Conservation (phyloP, 352 stramenopile species). For the Globisporangium camurandrum region DNA sequence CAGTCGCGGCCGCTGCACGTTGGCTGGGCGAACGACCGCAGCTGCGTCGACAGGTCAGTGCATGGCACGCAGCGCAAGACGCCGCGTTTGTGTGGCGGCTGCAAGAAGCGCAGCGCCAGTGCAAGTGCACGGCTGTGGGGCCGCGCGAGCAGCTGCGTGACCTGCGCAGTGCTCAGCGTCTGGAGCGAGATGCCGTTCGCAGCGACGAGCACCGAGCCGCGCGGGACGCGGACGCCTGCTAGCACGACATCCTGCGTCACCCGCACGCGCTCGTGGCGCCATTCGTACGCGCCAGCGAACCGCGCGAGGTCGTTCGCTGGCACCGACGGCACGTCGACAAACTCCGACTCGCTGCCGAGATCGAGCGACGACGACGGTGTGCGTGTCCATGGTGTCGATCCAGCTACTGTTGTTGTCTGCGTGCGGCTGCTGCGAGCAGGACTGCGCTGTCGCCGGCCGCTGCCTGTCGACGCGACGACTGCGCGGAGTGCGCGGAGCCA, state of each 20-base stretch:
- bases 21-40: constrained; percentile 51
- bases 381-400: neutral
- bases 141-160: constrained; percentile 27
- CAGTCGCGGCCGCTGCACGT: constrained; percentile 31
- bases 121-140: constrained; percentile 22
- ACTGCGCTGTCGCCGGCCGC: neutral
- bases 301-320: constrained; percentile 27
- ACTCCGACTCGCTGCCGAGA: constrained; percentile 11
- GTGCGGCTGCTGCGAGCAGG: neutral
- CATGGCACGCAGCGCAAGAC: constrained; percentile 46
- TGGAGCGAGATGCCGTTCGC: constrained; percentile 55
- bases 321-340: constrained; percentile 22
- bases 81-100: constrained; percentile 34
- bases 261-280: constrained; percentile 48
- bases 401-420: no score
- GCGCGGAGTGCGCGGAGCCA: constrained; percentile 34
- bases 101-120: constrained; percentile 39
- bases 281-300: constrained; percentile 28
- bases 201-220: constrained; percentile 54
- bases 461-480: constrained; percentile 1
- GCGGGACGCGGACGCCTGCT: constrained; percentile 20
- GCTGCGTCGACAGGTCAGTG: constrained; percentile 40
- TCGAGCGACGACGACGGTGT: constrained; percentile 1
- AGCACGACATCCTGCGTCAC: constrained; percentile 28
- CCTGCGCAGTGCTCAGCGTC: constrained; percentile 37